These are phyloP conservation scores for Durusdinium trenchii DNA, from an alignment of 73 alveolate genomes.

Conservation along the genomic window DNA sequence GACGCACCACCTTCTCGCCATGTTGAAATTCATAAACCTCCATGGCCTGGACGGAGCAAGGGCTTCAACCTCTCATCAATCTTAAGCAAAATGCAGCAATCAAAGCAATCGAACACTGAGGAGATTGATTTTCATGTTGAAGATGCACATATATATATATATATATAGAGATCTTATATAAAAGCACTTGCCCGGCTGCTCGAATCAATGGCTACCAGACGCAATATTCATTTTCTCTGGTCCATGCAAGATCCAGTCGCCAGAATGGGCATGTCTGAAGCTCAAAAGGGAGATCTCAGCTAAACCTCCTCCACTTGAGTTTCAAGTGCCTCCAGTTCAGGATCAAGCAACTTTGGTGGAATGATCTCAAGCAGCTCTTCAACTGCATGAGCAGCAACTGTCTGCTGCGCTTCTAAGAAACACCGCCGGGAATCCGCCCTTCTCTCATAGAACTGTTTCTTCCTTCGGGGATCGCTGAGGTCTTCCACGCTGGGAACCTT, in stretches of 20 bases:
- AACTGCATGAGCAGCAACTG: slow-evolving; percentile 41
- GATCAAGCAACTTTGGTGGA: neutral
- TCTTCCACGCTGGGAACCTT: neutral
- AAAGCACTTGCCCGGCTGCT: no score
- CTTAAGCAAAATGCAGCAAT: neutral
- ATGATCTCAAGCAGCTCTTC: slow-evolving; percentile 27
- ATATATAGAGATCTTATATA: no score
- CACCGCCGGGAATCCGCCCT: neutral
- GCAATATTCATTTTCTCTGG: no score
- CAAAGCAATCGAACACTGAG: neutral
- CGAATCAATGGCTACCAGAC: no score
- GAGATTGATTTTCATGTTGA: neutral
- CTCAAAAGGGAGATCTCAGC: no score
- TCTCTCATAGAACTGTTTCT: neutral
- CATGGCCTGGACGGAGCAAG: slow-evolving; percentile 51
- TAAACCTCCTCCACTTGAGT: no score
- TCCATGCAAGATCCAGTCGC: no score
- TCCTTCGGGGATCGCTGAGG: neutral
- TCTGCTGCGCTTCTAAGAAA: slow-evolving; percentile 40
- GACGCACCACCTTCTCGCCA: slow-evolving; percentile 81
- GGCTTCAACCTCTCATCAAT: neutral
- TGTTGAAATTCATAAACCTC: slow-evolving; percentile 83
- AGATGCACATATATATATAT: no score
- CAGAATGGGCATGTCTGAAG: no score
- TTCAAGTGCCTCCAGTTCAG: no score